Evolutionary conservation across 192 early-diverging fungal genomes (phyloP).

Genomic region (Coemansia sp.): DNA sequence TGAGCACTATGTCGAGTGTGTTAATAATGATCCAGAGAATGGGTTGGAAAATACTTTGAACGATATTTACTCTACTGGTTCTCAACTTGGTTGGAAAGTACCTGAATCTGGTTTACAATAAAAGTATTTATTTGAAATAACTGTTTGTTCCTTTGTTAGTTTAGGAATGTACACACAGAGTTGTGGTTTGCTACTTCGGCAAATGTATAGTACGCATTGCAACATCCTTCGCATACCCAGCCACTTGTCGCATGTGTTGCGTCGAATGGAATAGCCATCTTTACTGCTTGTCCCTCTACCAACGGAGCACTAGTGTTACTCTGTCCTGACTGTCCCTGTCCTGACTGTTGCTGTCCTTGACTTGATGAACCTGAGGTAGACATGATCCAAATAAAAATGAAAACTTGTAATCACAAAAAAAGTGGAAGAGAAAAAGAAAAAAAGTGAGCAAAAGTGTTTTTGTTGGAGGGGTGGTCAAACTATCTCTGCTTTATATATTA

Average conservation of each 20-base stretch:
- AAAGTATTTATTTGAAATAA: neutral
- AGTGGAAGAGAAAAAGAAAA: neutral
- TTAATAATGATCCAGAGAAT: constrained; percentile 66
- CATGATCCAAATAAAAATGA: neutral
- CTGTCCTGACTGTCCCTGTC: neutral
- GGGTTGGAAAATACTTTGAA: constrained; percentile 58
- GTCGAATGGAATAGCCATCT: neutral
- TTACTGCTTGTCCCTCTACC: neutral
- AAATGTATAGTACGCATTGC: neutral
- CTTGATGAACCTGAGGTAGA: neutral
- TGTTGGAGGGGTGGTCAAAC: no score
- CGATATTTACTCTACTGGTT: constrained; percentile 70
- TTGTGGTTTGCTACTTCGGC: neutral
- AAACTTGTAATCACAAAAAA: neutral
- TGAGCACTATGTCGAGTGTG: constrained; percentile 76
- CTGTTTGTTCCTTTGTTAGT: neutral
- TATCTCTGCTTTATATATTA: no score
- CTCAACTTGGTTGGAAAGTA: constrained; percentile 42
- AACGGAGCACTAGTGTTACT: neutral
- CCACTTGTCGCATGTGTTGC: neutral
- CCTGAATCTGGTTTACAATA: constrained; percentile 16
- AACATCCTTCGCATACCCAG: neutral
- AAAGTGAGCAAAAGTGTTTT: no score
- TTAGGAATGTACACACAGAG: neutral
- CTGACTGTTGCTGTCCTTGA: neutral